A percentile compares a stretch with the other conserved stretches of the same genome.
Conservation (phyloP, 2,329 filamentous ascomycete genomes). For the Annulohypoxylon truncatum region DNA sequence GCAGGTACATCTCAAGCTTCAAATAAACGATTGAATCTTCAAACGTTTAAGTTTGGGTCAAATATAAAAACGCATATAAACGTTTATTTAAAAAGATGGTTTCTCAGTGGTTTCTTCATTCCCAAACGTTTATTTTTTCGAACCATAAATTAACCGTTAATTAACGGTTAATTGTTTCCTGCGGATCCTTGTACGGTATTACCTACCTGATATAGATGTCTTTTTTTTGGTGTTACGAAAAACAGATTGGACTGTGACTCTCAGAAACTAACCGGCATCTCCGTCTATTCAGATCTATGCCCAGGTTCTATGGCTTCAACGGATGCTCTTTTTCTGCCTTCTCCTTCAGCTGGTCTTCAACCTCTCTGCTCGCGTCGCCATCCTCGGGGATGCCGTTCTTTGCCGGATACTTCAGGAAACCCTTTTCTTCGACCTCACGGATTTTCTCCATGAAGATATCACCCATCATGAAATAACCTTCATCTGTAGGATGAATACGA, state of each 20-base stretch:
- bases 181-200: too few species aligned
- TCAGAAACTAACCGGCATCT: not conserved
- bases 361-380: conserved; percentile 41
- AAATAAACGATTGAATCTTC: too few species aligned
- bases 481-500: conserved; percentile 45
- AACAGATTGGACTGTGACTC: not conserved
- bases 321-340: conserved; percentile 41
- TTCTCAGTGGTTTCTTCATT: too few species aligned
- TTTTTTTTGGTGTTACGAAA: too few species aligned
- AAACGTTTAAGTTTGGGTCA: too few species aligned
- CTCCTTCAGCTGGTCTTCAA: conserved; percentile 40
- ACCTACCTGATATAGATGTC: too few species aligned
- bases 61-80: too few species aligned
- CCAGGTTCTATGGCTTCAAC: conserved; percentile 13
- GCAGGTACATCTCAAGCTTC: too few species aligned
- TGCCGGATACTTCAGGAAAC: conserved; percentile 40
- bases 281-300: not conserved
- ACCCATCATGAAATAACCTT: conserved; percentile 49
- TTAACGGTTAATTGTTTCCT: too few species aligned
- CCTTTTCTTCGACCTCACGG: conserved; percentile 42
- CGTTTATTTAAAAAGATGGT: too few species aligned
- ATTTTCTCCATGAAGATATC: conserved; percentile 46
- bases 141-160: too few species aligned
- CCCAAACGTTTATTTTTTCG: too few species aligned
- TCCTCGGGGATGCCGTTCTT: conserved; percentile 43